Conservation (phyloP, 2,329 filamentous ascomycete species). For the Claviceps sorghi region DNA sequence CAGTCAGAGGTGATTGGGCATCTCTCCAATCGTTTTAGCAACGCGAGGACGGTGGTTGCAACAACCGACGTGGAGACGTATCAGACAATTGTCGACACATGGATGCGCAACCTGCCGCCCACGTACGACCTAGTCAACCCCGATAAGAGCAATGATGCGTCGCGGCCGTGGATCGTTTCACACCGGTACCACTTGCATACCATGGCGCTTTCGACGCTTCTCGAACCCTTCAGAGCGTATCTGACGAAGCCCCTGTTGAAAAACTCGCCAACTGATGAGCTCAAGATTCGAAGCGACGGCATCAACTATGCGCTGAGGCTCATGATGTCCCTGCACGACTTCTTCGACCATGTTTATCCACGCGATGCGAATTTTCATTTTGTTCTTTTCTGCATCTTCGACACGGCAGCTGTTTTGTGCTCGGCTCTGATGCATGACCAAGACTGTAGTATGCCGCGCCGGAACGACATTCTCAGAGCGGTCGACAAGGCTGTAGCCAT, state of each 20-base stretch:
- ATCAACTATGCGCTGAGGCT: conserved; percentile 29
- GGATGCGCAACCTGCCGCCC: conserved; percentile 27
- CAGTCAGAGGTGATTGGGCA: conserved; percentile 20
- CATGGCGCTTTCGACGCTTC: conserved; percentile 28
- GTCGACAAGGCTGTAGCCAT: conserved; percentile 23
- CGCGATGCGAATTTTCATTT: conserved; percentile 34
- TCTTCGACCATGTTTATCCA: conserved; percentile 30
- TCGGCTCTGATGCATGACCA: conserved; percentile 36
- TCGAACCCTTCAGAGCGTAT: conserved; percentile 30
- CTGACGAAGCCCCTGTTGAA: conserved; percentile 23
- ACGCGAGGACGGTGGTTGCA: conserved; percentile 14
- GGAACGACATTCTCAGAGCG: conserved; percentile 24
- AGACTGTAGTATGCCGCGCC: conserved; percentile 24
- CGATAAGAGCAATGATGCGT: conserved; percentile 26
- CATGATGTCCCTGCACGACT: conserved; percentile 22
- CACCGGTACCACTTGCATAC: conserved; percentile 32
- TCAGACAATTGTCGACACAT: conserved; percentile 22
- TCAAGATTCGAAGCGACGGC: conserved; percentile 24
- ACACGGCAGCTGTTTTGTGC: conserved; percentile 34
- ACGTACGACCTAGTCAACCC: conserved; percentile 24
- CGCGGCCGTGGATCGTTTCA: conserved; percentile 27
- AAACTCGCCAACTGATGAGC: conserved; percentile 17
- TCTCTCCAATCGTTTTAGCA: conserved; percentile 18
- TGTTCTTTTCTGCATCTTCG: conserved; percentile 35
- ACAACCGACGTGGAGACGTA: conserved; percentile 19